phyloP scores from a whole-genome alignment of 2,329 filamentous ascomycete genomes.

The Onygenales sp. region DNA sequence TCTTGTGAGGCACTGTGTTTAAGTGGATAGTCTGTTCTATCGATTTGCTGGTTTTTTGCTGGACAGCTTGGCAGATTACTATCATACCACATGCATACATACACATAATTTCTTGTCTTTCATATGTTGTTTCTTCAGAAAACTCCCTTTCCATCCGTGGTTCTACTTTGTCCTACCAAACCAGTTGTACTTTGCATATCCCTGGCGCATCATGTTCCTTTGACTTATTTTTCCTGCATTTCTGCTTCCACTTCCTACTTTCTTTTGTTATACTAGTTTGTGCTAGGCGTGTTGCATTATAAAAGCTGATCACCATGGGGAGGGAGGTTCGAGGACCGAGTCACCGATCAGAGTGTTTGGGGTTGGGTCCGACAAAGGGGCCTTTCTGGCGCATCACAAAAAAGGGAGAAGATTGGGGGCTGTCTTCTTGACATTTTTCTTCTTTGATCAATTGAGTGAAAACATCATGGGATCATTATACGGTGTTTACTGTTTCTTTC shows the following conservation, averaged over 20 bases:
- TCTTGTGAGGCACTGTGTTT: background rate
- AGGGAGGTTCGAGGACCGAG: background rate
- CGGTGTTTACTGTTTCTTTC: background rate
- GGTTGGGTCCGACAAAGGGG: background rate
- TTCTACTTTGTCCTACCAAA: background rate
- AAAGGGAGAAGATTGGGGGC: background rate
- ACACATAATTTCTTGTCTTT: background rate
- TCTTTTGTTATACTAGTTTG: background rate
- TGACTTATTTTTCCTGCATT: conserved; percentile 3
- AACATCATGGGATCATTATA: background rate
- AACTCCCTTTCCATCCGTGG: background rate
- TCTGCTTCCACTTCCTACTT: background rate
- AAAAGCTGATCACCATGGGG: background rate
- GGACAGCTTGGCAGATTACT: background rate
- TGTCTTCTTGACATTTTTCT: background rate
- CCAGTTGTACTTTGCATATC: conserved; percentile 1
- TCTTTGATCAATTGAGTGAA: background rate
- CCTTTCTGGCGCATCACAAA: background rate
- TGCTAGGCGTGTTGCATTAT: background rate
- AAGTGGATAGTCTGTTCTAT: background rate
- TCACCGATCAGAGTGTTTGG: background rate
- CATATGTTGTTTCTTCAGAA: background rate
- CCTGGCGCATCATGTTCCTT: conserved; percentile 1
- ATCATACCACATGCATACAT: background rate
- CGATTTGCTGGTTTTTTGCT: background rate